A percentile compares a stretch with the other conserved stretches of the same genome.
These are phyloP conservation scores for Schizochytrium sp. DNA, from an alignment of 108 stramenopile species.

Conservation along the genomic window DNA sequence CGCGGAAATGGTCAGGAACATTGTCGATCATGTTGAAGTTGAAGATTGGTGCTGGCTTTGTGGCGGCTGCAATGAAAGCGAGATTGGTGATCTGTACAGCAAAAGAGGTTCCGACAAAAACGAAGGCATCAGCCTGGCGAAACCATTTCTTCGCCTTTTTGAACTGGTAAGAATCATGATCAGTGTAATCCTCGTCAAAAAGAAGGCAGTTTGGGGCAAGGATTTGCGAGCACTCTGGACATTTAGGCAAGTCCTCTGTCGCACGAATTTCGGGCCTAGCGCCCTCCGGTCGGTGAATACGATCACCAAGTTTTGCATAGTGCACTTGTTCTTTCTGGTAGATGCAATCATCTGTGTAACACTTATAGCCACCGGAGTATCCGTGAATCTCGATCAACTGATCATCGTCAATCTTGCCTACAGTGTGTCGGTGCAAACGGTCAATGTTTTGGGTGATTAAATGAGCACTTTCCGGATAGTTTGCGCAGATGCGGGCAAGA, in stretches of 20 bases:
- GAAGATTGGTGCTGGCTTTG: not conserved
- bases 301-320: not conserved
- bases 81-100: slow-evolving; percentile 55
- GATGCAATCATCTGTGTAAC: not conserved
- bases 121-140: not conserved
- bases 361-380: not conserved
- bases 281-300: not conserved
- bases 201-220: slow-evolving; percentile 28
- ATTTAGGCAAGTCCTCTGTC: slow-evolving; percentile 7
- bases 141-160: slow-evolving; percentile 53
- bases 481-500: not conserved
- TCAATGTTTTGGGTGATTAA: slow-evolving; percentile 62
- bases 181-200: slow-evolving; percentile 58
- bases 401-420: not conserved
- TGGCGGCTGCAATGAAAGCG: not conserved
- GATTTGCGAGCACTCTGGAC: slow-evolving; percentile 11
- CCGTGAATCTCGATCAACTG: slow-evolving; percentile 62
- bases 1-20: slow-evolving; percentile 35
- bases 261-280: not conserved
- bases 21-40: slow-evolving; percentile 59
- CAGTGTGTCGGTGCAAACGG: slow-evolving; percentile 24
- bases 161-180: slow-evolving; percentile 56
- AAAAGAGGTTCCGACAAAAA: slow-evolving; percentile 60
- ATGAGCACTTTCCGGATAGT: not conserved
- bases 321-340: not conserved